These are phyloP conservation scores for Trichoderma polysporum DNA, from an alignment of 2,329 filamentous ascomycete species.

Conservation along the genomic window DNA sequence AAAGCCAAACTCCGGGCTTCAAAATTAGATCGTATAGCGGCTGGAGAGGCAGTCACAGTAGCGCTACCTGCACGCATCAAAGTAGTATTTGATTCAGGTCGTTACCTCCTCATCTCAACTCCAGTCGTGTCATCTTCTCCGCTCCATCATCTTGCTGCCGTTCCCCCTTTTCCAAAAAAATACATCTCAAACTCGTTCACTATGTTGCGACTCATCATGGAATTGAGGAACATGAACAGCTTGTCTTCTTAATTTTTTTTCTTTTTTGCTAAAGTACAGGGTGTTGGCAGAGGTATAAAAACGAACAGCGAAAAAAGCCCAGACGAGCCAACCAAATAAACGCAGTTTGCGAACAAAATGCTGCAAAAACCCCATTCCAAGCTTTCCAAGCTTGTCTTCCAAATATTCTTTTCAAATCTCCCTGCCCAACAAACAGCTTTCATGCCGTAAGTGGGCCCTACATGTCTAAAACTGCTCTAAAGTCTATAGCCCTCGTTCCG, in stretches of 20 bases:
- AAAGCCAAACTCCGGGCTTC: not conserved
- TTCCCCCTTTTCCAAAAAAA: not conserved
- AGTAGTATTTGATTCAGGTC: not conserved
- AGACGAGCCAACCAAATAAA: not conserved
- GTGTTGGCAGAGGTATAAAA: not conserved
- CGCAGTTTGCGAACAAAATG: not conserved
- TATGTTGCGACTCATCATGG: not conserved
- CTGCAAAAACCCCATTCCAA: not conserved
- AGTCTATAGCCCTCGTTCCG: not conserved
- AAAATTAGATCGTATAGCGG: not conserved
- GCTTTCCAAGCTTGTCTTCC: not conserved
- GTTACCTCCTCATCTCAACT: not conserved
- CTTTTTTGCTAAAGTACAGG: not conserved
- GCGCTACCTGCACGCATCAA: not conserved
- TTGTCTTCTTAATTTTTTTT: no score
- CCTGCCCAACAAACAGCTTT: not conserved
- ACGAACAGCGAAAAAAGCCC: not conserved
- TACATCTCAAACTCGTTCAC: not conserved
- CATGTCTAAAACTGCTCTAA: conserved; percentile 4
- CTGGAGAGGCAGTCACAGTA: not conserved
- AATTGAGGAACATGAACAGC: not conserved
- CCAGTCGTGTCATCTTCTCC: not conserved
- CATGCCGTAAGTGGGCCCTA: not conserved
- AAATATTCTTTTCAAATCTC: not conserved
- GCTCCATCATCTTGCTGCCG: not conserved